Evolutionary conservation across 2,329 filamentous ascomycete genomes (phyloP).

Genomic region (Penicillium sp.): DNA sequence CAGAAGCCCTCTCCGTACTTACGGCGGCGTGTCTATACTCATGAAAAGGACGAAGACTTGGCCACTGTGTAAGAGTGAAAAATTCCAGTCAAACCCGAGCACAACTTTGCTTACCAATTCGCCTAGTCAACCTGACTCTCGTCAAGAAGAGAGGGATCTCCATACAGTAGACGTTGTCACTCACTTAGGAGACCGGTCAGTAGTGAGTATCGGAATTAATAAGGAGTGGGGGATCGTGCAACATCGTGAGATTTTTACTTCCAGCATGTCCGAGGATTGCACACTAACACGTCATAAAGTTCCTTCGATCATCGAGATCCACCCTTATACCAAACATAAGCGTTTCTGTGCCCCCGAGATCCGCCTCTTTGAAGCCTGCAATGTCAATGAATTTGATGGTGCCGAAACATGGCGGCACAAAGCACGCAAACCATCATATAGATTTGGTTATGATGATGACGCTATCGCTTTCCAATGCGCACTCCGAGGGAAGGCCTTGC

Average conservation of each 20-base stretch:
- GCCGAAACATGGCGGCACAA: neutral
- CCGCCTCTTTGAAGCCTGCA: slow-evolving; percentile 7
- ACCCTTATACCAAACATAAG: slow-evolving; percentile 8
- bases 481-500: slow-evolving; percentile 4
- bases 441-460: neutral
- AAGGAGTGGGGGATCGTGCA: slow-evolving; percentile 6
- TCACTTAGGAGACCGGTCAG: neutral
- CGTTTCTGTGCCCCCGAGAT: slow-evolving; percentile 4
- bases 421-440: slow-evolving; percentile 10
- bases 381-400: slow-evolving; percentile 2
- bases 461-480: slow-evolving; percentile 9
- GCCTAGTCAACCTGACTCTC: slow-evolving; percentile 3
- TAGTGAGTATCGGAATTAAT: slow-evolving; percentile 6
- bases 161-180: slow-evolving; percentile 7
- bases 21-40: slow-evolving; percentile 6
- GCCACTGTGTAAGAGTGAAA: slow-evolving; percentile 3
- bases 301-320: neutral
- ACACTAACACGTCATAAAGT: neutral
- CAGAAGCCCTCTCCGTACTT: neutral
- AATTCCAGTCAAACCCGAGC: neutral
- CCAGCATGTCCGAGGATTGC: neutral
- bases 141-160: neutral
- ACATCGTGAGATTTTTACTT: neutral
- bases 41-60: neutral
- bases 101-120: neutral